Percentiles rank a stretch among this genome's conserved stretches.
Evolutionary conservation across 192 early-diverging fungal genomes (phyloP).

Genomic region (Pilobolus umbonatus): DNA sequence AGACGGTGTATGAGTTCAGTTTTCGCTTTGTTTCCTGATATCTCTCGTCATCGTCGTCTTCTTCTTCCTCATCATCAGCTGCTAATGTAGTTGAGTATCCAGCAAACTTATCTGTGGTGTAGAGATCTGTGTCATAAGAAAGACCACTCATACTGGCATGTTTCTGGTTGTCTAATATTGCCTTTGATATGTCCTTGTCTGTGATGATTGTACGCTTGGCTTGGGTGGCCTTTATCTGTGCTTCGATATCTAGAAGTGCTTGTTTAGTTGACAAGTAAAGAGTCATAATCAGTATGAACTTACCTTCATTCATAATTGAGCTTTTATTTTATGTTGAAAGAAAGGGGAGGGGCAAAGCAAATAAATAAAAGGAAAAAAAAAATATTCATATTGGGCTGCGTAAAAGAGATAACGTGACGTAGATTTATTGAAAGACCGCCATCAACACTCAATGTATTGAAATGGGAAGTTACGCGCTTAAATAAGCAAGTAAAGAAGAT

Average conservation of each 20-base stretch:
- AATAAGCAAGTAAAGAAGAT: no score
- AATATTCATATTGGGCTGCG: not conserved
- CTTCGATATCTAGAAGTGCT: slow-evolving; percentile 40
- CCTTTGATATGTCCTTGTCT: slow-evolving; percentile 43
- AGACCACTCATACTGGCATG: slow-evolving; percentile 29
- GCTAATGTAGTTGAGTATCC: slow-evolving; percentile 66
- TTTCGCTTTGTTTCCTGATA: slow-evolving; percentile 43
- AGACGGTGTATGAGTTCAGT: slow-evolving; percentile 73
- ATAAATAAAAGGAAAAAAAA: slow-evolving; percentile 1
- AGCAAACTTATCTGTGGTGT: slow-evolving; percentile 63
- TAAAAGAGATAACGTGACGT: not conserved
- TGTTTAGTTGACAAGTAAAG: not conserved
- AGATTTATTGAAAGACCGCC: no score
- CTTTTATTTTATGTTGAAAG: not conserved
- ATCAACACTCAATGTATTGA: no score
- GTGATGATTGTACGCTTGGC: slow-evolving; percentile 30
- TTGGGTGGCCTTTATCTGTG: slow-evolving; percentile 49
- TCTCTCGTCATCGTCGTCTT: slow-evolving; percentile 37
- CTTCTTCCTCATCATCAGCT: slow-evolving; percentile 52
- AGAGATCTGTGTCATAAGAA: slow-evolving; percentile 71
- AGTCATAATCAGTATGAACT: not conserved
- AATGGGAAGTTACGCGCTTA: no score
- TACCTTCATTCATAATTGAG: slow-evolving; percentile 5
- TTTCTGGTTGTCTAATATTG: slow-evolving; percentile 33
- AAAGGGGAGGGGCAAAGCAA: not conserved